Percentiles rank a stretch among this genome's conserved stretches.
Conservation (phyloP, 108 stramenopile genomes). For the Conticribra weissflogii region DNA sequence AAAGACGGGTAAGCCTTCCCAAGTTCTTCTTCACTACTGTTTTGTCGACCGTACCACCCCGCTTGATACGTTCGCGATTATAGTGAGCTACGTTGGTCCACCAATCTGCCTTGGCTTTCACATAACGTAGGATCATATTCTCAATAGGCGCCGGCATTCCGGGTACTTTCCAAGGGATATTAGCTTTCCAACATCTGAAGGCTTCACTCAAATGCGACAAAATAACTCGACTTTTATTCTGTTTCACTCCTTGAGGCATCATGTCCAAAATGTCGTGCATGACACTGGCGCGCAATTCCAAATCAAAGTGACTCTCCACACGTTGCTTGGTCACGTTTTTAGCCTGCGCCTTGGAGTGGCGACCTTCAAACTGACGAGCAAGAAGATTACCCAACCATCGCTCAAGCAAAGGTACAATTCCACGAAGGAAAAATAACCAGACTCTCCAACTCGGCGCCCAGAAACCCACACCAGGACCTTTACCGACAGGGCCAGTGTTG, state of each 20-base stretch:
- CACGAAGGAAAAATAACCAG: constrained; percentile 99
- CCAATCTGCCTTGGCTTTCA: constrained; percentile 99
- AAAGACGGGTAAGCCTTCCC: constrained; percentile 96
- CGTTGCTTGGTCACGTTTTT: constrained; percentile 99
- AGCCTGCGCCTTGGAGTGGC: constrained; percentile 96
- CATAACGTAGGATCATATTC: constrained; percentile 99
- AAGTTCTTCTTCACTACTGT: constrained; percentile 99
- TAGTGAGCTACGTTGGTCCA: constrained; percentile 99
- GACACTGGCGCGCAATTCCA: constrained; percentile 98
- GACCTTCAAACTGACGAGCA: constrained; percentile 97
- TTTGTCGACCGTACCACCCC: constrained; percentile 99
- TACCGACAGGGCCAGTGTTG: constrained; percentile 99
- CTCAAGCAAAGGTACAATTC: constrained; percentile 96
- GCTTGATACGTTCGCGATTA: constrained; percentile 99
- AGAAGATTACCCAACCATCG: constrained; percentile 99
- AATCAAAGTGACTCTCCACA: constrained; percentile 99
- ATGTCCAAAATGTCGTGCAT: constrained; percentile 99
- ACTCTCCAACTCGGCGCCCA: constrained; percentile 99
- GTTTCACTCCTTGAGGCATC: constrained; percentile 99
- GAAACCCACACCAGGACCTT: constrained; percentile 99
- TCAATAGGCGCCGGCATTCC: constrained; percentile 99
- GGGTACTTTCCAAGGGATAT: constrained; percentile 99
- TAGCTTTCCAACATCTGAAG: constrained; percentile 99
- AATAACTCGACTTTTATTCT: constrained; percentile 98
- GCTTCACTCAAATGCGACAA: constrained; percentile 97